Percentiles rank a stretch among this genome's conserved stretches.
Evolutionary conservation across 2,329 filamentous ascomycete species (phyloP).

Genomic region (Ceratocystis eucalypticola): DNA sequence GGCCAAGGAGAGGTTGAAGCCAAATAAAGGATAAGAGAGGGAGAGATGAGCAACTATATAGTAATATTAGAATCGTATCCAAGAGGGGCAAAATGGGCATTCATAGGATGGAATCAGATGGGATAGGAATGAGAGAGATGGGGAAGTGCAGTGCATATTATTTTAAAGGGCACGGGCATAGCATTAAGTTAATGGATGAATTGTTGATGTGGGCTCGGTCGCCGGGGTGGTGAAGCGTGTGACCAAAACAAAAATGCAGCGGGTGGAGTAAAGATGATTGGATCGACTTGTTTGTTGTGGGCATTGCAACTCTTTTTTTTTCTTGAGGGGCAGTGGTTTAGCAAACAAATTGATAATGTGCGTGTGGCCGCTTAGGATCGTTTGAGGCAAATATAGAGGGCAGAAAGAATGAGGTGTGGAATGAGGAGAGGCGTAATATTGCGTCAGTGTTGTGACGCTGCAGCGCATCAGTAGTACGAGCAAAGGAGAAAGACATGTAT

Average conservation of each 20-base stretch:
- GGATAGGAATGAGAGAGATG: neutral
- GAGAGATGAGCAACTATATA: neutral
- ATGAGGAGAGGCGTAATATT: conserved; percentile 3
- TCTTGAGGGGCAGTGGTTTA: neutral
- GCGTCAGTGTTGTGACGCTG: conserved; percentile 7
- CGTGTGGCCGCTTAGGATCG: neutral
- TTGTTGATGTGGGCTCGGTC: conserved; percentile 1
- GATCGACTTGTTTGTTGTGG: conserved; percentile 6
- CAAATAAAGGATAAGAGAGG: neutral
- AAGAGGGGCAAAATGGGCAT: neutral
- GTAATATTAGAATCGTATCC: neutral
- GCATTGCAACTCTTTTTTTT: neutral
- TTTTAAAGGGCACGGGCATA: conserved; percentile 2
- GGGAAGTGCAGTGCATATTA: neutral
- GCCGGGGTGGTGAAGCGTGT: conserved; percentile 8
- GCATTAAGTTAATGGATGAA: conserved; percentile 1
- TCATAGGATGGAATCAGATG: neutral
- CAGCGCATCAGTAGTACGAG: neutral
- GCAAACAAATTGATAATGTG: neutral
- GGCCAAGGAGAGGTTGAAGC: neutral
- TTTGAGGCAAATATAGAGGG: neutral
- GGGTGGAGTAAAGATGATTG: neutral
- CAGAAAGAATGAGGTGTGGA: neutral
- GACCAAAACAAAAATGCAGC: conserved; percentile 5
- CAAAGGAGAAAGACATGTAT: neutral